phyloP scores from a whole-genome alignment of 495 filamentous ascomycete species.

The Penicillium salamii region DNA sequence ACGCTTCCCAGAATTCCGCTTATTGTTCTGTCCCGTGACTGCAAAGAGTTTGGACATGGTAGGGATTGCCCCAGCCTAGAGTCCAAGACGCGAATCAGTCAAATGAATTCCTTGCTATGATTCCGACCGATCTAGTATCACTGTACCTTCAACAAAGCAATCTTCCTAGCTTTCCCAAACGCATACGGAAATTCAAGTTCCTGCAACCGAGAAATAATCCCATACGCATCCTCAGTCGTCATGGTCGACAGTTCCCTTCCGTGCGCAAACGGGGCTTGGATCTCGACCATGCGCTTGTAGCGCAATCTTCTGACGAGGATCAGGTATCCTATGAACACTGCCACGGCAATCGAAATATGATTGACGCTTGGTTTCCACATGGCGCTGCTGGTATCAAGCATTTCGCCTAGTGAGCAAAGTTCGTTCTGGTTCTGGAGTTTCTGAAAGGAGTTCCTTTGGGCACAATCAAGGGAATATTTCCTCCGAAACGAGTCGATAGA shows the following conservation, averaged over 20 bases:
- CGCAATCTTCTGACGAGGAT: slow-evolving; percentile 12
- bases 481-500: no score
- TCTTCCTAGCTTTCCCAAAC: slow-evolving; percentile 20
- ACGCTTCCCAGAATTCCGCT: slow-evolving; percentile 26
- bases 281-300: slow-evolving; percentile 14
- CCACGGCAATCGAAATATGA: neutral
- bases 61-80: slow-evolving; percentile 34
- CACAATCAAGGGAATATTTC: no score
- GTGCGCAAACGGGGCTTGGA: slow-evolving; percentile 11
- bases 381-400: no score
- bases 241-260: slow-evolving; percentile 27
- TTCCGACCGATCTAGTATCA: no score
- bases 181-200: slow-evolving; percentile 32
- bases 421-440: no score
- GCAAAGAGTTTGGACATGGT: slow-evolving; percentile 37
- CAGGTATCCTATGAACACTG: neutral
- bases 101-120: neutral
- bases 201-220: slow-evolving; percentile 24
- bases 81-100: neutral
- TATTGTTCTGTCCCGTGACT: slow-evolving; percentile 31
- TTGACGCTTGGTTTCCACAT: no score
- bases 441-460: no score
- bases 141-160: slow-evolving; percentile 32
- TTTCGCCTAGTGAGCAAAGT: no score
- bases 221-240: slow-evolving; percentile 30